phyloP scores from a whole-genome alignment of 148 eudicot genomes.

The Drosera capensis region DNA sequence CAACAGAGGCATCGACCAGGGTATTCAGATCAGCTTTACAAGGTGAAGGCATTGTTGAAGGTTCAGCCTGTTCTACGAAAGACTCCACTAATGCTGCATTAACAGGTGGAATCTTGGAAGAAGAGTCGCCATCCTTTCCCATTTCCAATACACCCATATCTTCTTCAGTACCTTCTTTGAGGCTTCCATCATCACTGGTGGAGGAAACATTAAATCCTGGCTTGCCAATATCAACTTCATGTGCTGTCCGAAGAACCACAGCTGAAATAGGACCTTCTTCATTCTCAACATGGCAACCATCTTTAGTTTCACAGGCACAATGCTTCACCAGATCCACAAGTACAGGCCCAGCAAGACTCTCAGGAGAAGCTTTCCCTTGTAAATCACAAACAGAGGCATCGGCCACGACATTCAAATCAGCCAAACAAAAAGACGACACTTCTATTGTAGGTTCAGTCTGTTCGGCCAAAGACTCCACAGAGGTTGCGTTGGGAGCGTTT shows the following conservation, averaged over 20 bases:
- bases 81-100: not conserved
- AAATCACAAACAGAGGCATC: too few species aligned
- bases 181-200: not conserved
- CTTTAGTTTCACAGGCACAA: too few species aligned
- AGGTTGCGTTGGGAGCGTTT: too few species aligned
- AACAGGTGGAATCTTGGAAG: not conserved
- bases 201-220: not conserved
- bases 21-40: not conserved
- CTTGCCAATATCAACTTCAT: constrained; percentile 3
- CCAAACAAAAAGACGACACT: too few species aligned
- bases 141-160: not conserved
- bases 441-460: too few species aligned
- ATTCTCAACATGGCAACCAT: constrained; percentile 7
- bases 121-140: not conserved
- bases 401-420: too few species aligned
- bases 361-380: too few species aligned
- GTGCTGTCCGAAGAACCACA: constrained; percentile 3
- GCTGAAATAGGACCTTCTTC: constrained; percentile 4
- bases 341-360: too few species aligned
- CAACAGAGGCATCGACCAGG: not conserved
- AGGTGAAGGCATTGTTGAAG: not conserved
- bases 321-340: too few species aligned
- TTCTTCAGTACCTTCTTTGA: not conserved
- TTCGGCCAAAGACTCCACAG: too few species aligned
- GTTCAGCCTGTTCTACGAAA: not conserved